These are phyloP conservation scores for Umbelopsis isabellina DNA, from an alignment of 192 early-diverging fungal species.

Conservation along the genomic window DNA sequence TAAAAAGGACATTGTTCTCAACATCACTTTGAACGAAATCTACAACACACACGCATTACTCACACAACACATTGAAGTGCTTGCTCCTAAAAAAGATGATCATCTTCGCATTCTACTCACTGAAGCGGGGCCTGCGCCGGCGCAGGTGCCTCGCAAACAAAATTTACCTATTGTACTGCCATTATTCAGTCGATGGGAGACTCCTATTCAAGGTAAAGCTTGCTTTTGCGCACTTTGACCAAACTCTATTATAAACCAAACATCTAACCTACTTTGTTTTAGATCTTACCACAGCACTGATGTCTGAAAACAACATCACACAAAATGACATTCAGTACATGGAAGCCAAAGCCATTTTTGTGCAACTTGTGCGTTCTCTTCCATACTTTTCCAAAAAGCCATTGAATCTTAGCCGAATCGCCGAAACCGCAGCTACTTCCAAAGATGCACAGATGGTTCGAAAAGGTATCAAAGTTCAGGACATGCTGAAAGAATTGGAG, in stretches of 20 bases:
- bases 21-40: constrained; percentile 94
- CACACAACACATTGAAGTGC: constrained; percentile 76
- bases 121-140: constrained; percentile 74
- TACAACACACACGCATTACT: constrained; percentile 89
- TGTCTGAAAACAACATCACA: constrained; percentile 88
- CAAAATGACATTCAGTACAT: constrained; percentile 94
- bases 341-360: constrained; percentile 92
- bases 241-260: too few relatives aligned
- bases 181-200: constrained; percentile 85
- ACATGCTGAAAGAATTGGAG: constrained; percentile 90
- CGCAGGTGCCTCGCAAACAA: constrained; percentile 79
- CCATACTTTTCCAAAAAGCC: constrained; percentile 62
- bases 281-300: constrained; percentile 64
- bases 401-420: constrained; percentile 71
- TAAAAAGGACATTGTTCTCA: constrained; percentile 86
- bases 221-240: neutral
- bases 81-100: constrained; percentile 80
- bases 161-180: constrained; percentile 75
- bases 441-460: constrained; percentile 87
- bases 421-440: constrained; percentile 85
- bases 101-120: constrained; percentile 79
- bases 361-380: constrained; percentile 90
- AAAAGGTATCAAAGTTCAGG: constrained; percentile 94
- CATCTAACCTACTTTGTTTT: neutral
- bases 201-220: constrained; percentile 69